A percentile compares a stretch with the other conserved stretches of the same genome.
phyloP scores from a whole-genome alignment of 768 basidiomycete genomes.

The Termitomyces titanicus region DNA sequence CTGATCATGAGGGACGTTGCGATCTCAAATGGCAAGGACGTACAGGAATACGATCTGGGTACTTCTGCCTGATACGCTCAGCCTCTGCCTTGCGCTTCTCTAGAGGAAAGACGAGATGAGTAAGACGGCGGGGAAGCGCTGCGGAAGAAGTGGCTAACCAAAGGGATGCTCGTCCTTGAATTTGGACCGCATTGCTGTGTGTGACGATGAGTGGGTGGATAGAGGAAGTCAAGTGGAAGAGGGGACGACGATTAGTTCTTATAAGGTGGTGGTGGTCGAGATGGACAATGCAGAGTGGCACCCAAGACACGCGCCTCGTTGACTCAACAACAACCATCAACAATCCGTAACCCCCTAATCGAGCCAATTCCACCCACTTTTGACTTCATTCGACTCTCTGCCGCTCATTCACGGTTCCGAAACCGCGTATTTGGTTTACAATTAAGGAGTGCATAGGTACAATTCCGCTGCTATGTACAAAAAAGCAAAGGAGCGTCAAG shows the following conservation, averaged over 20 bases:
- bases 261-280: constrained; percentile 22
- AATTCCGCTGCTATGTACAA: too few relatives aligned
- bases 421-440: not conserved
- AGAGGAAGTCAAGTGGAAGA: not conserved
- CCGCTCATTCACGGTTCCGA: not conserved
- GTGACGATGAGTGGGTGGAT: constrained; percentile 3
- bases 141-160: constrained; percentile 52
- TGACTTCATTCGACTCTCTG: not conserved
- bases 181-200: constrained; percentile 75
- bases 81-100: constrained; percentile 99
- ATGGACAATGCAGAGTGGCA: constrained; percentile 25
- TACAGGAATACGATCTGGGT: constrained; percentile 96
- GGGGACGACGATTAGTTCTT: constrained; percentile 12
- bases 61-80: constrained; percentile 98
- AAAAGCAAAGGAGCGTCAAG: not conserved
- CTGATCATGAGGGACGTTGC: not conserved
- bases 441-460: not conserved
- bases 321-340: constrained; percentile 23
- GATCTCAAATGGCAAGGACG: constrained; percentile 28
- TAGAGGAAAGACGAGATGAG: constrained; percentile 36
- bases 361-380: not conserved
- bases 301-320: constrained; percentile 39
- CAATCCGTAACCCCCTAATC: constrained; percentile 14
- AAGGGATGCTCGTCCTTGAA: constrained; percentile 99
- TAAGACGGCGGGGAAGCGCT: constrained; percentile 22